Evolutionary conservation across 306 rosid species (phyloP).

Genomic region (Lupinus albus): DNA sequence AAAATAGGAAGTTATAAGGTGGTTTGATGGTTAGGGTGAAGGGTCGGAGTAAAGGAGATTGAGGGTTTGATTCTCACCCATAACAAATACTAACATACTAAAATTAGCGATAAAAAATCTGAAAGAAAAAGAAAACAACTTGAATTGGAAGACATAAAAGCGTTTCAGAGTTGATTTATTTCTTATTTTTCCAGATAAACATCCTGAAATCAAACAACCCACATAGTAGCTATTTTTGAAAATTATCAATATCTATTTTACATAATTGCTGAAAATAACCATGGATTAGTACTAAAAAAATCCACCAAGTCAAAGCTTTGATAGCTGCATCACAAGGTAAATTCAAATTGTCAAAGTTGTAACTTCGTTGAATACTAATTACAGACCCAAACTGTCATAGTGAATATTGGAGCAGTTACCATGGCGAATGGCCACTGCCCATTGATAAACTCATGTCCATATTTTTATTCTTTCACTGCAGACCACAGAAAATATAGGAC

Average conservation of each 20-base stretch:
- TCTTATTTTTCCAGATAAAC: not conserved
- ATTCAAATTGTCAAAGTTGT: conserved; percentile 22
- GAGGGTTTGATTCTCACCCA: too few relatives aligned
- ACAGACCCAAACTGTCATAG: conserved; percentile 6
- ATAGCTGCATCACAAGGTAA: conserved; percentile 14
- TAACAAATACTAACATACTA: too few relatives aligned
- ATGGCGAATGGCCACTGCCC: not conserved
- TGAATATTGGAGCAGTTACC: not conserved
- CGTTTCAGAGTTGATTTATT: not conserved
- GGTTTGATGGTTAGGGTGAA: too few relatives aligned
- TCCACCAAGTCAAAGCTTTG: not conserved
- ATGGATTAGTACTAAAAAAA: too few relatives aligned
- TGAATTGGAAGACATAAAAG: not conserved
- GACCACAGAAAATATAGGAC: not conserved
- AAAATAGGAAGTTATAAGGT: too few relatives aligned
- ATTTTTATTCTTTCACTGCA: not conserved
- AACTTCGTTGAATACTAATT: not conserved
- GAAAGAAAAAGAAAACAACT: not conserved
- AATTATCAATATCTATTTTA: not conserved
- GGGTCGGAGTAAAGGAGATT: too few relatives aligned
- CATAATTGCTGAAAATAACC: not conserved
- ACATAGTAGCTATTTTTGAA: too few relatives aligned
- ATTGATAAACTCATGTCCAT: not conserved
- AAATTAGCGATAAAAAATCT: too few relatives aligned
- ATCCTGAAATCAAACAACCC: too few relatives aligned